These are phyloP conservation scores for Coemansia sp. DNA, from an alignment of 192 early-diverging fungal genomes.

Conservation along the genomic window DNA sequence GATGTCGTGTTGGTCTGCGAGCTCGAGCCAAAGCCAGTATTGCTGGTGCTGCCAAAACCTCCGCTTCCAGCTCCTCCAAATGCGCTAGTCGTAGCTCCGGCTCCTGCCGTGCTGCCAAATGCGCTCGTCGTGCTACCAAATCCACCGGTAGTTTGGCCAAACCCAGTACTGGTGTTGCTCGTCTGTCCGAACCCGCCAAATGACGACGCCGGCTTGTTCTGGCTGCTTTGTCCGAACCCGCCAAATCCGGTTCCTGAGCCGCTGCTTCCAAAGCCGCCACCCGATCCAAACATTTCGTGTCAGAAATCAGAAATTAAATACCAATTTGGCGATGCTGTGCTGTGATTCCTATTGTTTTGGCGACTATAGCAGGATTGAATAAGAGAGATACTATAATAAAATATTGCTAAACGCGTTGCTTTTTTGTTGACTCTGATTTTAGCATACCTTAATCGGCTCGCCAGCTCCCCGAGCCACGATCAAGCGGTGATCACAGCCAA, in stretches of 20 bases:
- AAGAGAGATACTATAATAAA: too few relatives aligned
- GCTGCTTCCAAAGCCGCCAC: conserved; percentile 32
- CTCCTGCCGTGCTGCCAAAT: conserved; percentile 13
- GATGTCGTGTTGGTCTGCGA: conserved; percentile 3
- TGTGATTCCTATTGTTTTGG: too few relatives aligned
- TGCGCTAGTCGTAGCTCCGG: conserved; percentile 4
- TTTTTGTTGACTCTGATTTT: neutral
- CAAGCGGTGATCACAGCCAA: too few relatives aligned
- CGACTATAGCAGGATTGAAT: too few relatives aligned
- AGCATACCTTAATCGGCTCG: too few relatives aligned
- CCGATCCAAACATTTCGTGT: conserved; percentile 36
- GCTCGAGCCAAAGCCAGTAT: conserved; percentile 22
- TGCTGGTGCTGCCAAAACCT: conserved; percentile 8
- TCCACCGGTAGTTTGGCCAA: conserved; percentile 33
- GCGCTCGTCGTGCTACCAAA: conserved; percentile 39
- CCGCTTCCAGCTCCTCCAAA: conserved; percentile 18
- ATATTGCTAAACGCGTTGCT: neutral
- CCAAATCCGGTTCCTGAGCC: conserved; percentile 6
- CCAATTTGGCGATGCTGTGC: too few relatives aligned
- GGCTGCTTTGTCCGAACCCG: conserved; percentile 21
- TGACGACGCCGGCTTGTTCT: conserved; percentile 16
- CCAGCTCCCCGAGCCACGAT: too few relatives aligned
- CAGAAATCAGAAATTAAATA: too few relatives aligned
- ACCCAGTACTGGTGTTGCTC: conserved; percentile 18
- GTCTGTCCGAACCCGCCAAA: conserved; percentile 26